A percentile compares a stretch with the other conserved stretches of the same genome.
Conservation (phyloP, 495 filamentous ascomycete genomes). For the Hypoxylon perforatum region DNA sequence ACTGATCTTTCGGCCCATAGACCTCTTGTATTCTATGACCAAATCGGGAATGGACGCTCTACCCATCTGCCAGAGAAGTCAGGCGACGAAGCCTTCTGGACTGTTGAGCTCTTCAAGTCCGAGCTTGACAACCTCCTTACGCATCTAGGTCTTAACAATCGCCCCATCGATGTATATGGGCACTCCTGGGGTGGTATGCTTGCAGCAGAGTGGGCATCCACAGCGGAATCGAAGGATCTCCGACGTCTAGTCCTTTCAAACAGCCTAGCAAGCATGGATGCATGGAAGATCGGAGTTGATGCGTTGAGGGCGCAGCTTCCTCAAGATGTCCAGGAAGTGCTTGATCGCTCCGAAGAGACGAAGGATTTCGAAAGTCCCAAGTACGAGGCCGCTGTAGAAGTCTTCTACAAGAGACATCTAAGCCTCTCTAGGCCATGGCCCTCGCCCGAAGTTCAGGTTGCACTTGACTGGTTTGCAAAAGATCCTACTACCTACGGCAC, state of each 20-base stretch:
- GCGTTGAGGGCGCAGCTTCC: constrained; percentile 32
- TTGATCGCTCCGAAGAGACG: constrained; percentile 34
- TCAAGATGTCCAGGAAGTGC: constrained; percentile 28
- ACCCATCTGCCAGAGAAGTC: constrained; percentile 57
- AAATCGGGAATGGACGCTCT: constrained; percentile 61
- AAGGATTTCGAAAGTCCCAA: constrained; percentile 50
- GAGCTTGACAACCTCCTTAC: constrained; percentile 62
- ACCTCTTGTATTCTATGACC: constrained; percentile 64
- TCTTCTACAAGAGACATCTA: constrained; percentile 55
- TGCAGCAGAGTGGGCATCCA: constrained; percentile 49
- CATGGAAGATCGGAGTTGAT: constrained; percentile 20
- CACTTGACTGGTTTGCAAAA: constrained; percentile 41
- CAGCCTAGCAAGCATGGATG: constrained; percentile 44
- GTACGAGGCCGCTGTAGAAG: constrained; percentile 56
- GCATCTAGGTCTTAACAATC: constrained; percentile 48
- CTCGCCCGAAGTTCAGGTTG: constrained; percentile 33
- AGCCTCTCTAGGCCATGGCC: constrained; percentile 55
- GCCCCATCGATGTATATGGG: constrained; percentile 57
- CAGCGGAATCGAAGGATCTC: constrained; percentile 32
- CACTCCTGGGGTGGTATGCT: constrained; percentile 67
- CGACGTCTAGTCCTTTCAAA: constrained; percentile 36
- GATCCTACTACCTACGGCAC: constrained; percentile 60
- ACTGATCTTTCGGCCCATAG: constrained; percentile 46
- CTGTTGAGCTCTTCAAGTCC: constrained; percentile 54
- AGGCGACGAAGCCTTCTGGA: constrained; percentile 60